These are phyloP conservation scores for Cordyceps fumosorosea DNA, from an alignment of 2,329 filamentous ascomycete species.

Conservation along the genomic window DNA sequence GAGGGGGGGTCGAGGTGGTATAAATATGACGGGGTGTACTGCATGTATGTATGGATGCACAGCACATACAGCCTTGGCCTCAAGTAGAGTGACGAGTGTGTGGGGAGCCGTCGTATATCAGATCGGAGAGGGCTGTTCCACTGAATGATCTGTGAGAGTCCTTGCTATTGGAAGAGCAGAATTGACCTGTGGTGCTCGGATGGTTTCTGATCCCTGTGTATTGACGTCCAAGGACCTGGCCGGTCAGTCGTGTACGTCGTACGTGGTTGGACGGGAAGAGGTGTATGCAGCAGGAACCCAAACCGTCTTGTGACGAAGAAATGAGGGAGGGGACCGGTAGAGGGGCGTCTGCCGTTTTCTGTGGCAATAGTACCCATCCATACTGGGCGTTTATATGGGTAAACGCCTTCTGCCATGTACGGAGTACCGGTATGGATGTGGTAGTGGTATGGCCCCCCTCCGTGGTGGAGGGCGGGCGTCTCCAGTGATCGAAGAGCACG, in stretches of 20 bases:
- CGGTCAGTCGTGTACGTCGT: neutral
- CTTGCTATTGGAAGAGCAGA: neutral
- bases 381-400: conserved; percentile 10
- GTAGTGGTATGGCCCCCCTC: no score
- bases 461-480: neutral
- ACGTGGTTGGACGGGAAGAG: neutral
- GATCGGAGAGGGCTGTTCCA: conserved; percentile 10
- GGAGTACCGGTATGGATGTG: no score
- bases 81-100: neutral
- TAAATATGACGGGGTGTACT: conserved; percentile 5
- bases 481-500: conserved; percentile 11
- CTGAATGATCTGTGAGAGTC: conserved; percentile 6
- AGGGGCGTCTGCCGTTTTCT: conserved; percentile 8
- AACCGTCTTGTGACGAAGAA: conserved; percentile 9
- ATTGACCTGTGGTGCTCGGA: neutral
- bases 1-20: conserved; percentile 19
- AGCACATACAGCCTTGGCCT: neutral
- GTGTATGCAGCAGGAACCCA: neutral
- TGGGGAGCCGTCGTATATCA: conserved; percentile 7
- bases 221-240: neutral
- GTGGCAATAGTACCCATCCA: conserved; percentile 8
- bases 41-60: neutral
- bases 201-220: conserved; percentile 1
- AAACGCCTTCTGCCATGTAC: neutral
- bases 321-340: conserved; percentile 3